phyloP scores from a whole-genome alignment of 768 basidiomycete species.

The Russula lepida region DNA sequence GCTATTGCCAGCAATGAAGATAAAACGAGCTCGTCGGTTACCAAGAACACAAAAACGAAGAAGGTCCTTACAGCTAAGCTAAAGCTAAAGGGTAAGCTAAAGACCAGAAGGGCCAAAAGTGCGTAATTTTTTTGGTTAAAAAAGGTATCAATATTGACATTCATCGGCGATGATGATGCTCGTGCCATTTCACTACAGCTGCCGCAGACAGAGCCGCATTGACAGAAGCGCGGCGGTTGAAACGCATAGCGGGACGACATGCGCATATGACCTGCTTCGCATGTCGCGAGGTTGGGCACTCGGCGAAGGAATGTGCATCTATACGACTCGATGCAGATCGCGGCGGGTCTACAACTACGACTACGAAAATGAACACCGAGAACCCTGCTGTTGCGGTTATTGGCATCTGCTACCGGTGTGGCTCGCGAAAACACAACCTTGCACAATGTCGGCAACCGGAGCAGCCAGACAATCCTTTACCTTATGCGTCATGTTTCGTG shows the following conservation, averaged over 20 bases:
- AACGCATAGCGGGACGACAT: slow-evolving; percentile 50
- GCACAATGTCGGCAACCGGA: slow-evolving; percentile 64
- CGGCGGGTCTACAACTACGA: slow-evolving; percentile 20
- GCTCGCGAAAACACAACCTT: slow-evolving; percentile 68
- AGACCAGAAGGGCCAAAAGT: slow-evolving; percentile 25
- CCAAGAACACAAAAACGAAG: slow-evolving; percentile 25
- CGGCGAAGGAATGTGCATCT: slow-evolving; percentile 71
- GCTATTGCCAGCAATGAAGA: slow-evolving; percentile 14
- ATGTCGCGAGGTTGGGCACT: slow-evolving; percentile 77
- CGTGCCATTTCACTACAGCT: slow-evolving; percentile 5
- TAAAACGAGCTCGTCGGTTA: slow-evolving; percentile 18
- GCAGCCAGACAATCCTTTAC: slow-evolving; percentile 59
- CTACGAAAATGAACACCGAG: slow-evolving; percentile 22
- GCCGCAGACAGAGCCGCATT: slow-evolving; percentile 27
- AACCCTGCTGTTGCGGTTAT: slow-evolving; percentile 60
- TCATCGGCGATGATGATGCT: no score
- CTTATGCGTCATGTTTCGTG: slow-evolving; percentile 88
- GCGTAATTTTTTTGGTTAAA: neutral
- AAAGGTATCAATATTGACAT: neutral
- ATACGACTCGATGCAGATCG: slow-evolving; percentile 24
- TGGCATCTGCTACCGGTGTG: slow-evolving; percentile 45
- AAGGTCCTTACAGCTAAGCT: slow-evolving; percentile 24
- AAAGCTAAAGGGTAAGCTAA: slow-evolving; percentile 25
- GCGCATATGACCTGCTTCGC: slow-evolving; percentile 71
- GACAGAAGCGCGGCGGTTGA: slow-evolving; percentile 54